Evolutionary conservation across 139 green algal genomes (phyloP), one percentile per base, ranked within the genome.

Genomic region (Tetradesmus lagerheimii): DNA sequence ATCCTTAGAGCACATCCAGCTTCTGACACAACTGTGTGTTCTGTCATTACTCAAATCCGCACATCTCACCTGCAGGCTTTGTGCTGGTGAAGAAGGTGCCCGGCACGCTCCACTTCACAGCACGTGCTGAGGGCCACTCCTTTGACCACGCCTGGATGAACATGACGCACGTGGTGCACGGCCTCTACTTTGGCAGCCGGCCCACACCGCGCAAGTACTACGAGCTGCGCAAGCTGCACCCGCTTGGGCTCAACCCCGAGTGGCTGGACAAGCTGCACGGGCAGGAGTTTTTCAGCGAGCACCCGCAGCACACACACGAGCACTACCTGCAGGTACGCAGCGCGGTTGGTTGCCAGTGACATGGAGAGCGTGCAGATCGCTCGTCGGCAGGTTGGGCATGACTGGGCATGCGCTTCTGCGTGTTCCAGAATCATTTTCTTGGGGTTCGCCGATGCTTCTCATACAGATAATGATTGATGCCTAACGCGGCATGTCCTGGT

Each of bases 41-140:
- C n/a, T 50, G 43, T 50, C 43, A 8, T 50, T 8, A 50, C 43
- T 14, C 43, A 50, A 50, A 50, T 18, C 47, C 47, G 12, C 47
- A 20, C 47, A 62, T 31, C 78, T 86, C 1, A 37, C 67, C 31
- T 86, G 90, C 96, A 91, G 98, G 98, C 20, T 99, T 99, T 95
- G 96, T 99, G 64, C 94, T 99, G 64, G 98, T 99, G 50, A 99
- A 99, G 93, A 99, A 99, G 95, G 98, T 99, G 35, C 97, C 97
- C 0, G 97, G 97, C 38, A 98, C 96, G 16, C 88, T 99, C 62
- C 96, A 98, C 93, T 97, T 99, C 88, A 90, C 95, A 34, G 95
- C 97, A 18, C 95, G 96, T 77, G 93, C 93, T 38, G 93, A 96
- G 47, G 95, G 95, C 34, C 95, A 98, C 92, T 98, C 95, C 8